A percentile compares a stretch with the other conserved stretches of the same genome.
phyloP scores from a whole-genome alignment of 2,329 filamentous ascomycete species.

The Phoma sp. region DNA sequence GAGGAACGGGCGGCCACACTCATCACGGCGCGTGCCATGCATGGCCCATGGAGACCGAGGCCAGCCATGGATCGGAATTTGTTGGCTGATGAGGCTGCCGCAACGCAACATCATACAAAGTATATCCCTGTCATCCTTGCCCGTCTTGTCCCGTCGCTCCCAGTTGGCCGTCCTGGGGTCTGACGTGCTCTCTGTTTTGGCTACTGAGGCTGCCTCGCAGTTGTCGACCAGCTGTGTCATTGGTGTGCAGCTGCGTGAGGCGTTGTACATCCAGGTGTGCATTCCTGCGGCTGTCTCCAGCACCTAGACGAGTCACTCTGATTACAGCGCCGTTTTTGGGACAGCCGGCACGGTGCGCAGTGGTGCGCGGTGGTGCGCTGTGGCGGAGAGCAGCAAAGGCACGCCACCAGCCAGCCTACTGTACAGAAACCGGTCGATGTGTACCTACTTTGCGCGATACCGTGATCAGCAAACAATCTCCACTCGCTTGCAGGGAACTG shows the following conservation, averaged over 20 bases:
- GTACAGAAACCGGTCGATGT: conserved; percentile 35
- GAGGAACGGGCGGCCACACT: conserved; percentile 21
- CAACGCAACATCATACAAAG: conserved; percentile 21
- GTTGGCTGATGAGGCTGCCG: conserved; percentile 26
- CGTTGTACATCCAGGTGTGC: background rate
- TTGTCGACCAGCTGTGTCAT: conserved; percentile 19
- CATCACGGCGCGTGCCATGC: conserved; percentile 20
- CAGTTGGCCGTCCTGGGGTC: conserved; percentile 24
- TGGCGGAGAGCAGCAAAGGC: conserved; percentile 33
- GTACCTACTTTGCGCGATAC: conserved; percentile 35
- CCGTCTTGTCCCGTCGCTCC: conserved; percentile 12
- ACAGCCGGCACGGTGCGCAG: conserved; percentile 18
- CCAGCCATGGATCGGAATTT: conserved; percentile 17
- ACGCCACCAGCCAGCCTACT: conserved; percentile 24
- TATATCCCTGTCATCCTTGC: conserved; percentile 30
- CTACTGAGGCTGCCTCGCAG: conserved; percentile 28
- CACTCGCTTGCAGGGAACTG: conserved; percentile 42
- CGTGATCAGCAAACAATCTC: conserved; percentile 48
- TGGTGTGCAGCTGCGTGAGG: conserved; percentile 23
- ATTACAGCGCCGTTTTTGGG: conserved; percentile 20
- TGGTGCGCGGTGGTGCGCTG: conserved; percentile 8
- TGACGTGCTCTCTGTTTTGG: conserved; percentile 42
- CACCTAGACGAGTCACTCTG: conserved; percentile 13
- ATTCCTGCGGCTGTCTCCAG: conserved; percentile 10
- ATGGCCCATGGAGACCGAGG: background rate